A percentile compares a stretch with the other conserved stretches of the same genome.
Evolutionary conservation across 164 flowering plant genomes (phyloP).

Genomic region (Warburgia ugandensis): DNA sequence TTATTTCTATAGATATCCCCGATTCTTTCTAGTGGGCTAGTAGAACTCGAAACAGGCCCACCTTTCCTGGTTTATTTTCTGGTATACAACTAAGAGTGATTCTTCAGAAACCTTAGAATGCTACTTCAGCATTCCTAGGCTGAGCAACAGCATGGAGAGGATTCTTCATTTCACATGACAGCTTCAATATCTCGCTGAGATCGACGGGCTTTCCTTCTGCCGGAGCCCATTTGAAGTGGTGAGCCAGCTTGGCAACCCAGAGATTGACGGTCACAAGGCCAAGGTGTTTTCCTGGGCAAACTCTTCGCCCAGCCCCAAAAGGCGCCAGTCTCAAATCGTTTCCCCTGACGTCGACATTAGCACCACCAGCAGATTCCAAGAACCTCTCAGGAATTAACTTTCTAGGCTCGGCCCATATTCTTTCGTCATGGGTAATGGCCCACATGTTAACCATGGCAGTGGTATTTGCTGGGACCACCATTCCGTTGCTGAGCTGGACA

Average conservation of each 20-base stretch:
- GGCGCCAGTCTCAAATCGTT: slow-evolving; percentile 52
- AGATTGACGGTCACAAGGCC: slow-evolving; percentile 38
- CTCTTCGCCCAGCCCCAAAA: slow-evolving; percentile 56
- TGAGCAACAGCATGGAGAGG: slow-evolving; percentile 28
- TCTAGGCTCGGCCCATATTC: slow-evolving; percentile 37
- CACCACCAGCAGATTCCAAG: slow-evolving; percentile 22
- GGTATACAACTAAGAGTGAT: too few relatives aligned
- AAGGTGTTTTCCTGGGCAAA: slow-evolving; percentile 44
- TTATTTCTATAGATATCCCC: too few relatives aligned
- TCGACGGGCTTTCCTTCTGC: slow-evolving; percentile 22
- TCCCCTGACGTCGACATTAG: slow-evolving; percentile 37
- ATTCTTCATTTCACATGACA: slow-evolving; percentile 50
- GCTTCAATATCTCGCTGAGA: slow-evolving; percentile 34
- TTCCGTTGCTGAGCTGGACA: slow-evolving; percentile 41
- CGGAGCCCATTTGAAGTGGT: slow-evolving; percentile 32
- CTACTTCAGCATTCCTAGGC: slow-evolving; percentile 9
- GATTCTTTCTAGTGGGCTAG: too few relatives aligned
- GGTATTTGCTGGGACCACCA: slow-evolving; percentile 45
- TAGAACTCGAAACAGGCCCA: too few relatives aligned
- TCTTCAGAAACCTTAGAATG: not conserved
- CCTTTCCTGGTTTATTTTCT: too few relatives aligned
- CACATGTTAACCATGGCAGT: slow-evolving; percentile 81
- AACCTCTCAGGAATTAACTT: slow-evolving; percentile 47
- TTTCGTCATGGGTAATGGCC: slow-evolving; percentile 54
- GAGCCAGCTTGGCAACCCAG: slow-evolving; percentile 43